These are phyloP conservation scores for Collariella sp. DNA, from an alignment of 495 filamentous ascomycete species.

Conservation along the genomic window DNA sequence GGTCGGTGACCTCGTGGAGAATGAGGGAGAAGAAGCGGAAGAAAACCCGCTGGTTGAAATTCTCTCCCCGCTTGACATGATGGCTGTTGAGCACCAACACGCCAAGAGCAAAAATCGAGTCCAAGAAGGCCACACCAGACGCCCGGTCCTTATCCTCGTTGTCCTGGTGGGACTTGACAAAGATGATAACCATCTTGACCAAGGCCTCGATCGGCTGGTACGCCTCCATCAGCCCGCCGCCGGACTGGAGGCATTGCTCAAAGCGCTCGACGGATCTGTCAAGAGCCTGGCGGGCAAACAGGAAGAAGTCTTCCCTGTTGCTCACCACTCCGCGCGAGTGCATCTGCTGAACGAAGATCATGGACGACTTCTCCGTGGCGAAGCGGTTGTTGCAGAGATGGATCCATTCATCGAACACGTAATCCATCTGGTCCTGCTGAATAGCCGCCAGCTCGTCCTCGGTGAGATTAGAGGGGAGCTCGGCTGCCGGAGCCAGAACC, in stretches of 20 bases:
- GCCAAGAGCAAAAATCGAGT: slow-evolving; percentile 64
- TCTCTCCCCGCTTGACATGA: slow-evolving; percentile 69
- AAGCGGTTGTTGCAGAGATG: slow-evolving; percentile 66
- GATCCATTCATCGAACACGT: slow-evolving; percentile 91
- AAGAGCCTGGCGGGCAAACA: slow-evolving; percentile 75
- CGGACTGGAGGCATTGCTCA: slow-evolving; percentile 54
- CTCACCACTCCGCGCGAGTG: slow-evolving; percentile 61
- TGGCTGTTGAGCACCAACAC: slow-evolving; percentile 79
- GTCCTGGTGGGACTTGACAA: slow-evolving; percentile 57
- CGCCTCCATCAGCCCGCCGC: slow-evolving; percentile 55
- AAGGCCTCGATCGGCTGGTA: slow-evolving; percentile 79
- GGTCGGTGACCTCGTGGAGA: slow-evolving; percentile 50
- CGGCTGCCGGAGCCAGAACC: slow-evolving; percentile 54
- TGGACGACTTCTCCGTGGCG: slow-evolving; percentile 58
- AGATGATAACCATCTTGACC: slow-evolving; percentile 66
- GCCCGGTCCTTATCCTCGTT: slow-evolving; percentile 40
- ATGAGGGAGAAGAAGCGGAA: slow-evolving; percentile 84
- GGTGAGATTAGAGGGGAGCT: slow-evolving; percentile 24
- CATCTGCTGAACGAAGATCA: slow-evolving; percentile 78
- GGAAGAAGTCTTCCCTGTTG: slow-evolving; percentile 59
- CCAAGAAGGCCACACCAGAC: slow-evolving; percentile 57
- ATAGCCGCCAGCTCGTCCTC: slow-evolving; percentile 19
- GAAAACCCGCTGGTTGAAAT: slow-evolving; percentile 82
- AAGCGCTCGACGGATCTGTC: slow-evolving; percentile 69
- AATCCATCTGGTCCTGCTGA: slow-evolving; percentile 77